Evolutionary conservation across 1,139 yeast genomes (phyloP), one percentile per base, ranked within the genome.

Genomic region (Yamadazyma diospyri): DNA sequence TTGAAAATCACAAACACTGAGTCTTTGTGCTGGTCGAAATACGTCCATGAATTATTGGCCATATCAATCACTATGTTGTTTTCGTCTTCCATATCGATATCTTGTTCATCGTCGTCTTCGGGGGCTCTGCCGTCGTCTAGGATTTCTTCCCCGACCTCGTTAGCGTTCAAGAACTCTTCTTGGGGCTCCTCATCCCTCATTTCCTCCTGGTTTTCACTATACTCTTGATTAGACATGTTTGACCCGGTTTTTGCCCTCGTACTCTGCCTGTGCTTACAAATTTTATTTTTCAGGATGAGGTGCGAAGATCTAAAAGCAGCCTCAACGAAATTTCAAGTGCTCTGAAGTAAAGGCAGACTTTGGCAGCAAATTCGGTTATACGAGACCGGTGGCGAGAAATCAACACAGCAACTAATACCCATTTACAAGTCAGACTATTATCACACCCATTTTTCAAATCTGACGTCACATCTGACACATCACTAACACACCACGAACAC

Each of bases 11-110:
- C 71, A 58, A 85, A 92, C 9, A 92, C 76, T 3, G 95, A 82
- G 55, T 88, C 96, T 36, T 74, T 71, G 54, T 92, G 98, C 48
- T 76, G 73, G 54, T 92, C 98, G 54, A 89, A 92, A 56, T 87
- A 92, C 0, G 87, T 69, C 64, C 83, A 75, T 3, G 97, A 87
- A 61, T 92, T 89, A 59, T 92, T 89, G 31, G 89, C 69, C 77
- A 88, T 65, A 52, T 88, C 97, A 32, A 69, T 66, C 39, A 66
- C 72, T 29, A 69, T 55, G 8, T 55, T 47, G n/a, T 56, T 59
- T n/a, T 46, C 53, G 16, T 51, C 59, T 4, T 50, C 61, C 4
- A 47, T 59, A 17, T 50, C 59, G 16, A 51, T 54, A 4, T 51
- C 62, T 2, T 51, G 61, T 9, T 50, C 62, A 14, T 47, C 66